A percentile compares a stretch with the other conserved stretches of the same genome.
phyloP scores from a whole-genome alignment of 2,329 filamentous ascomycete species.

The Clarireedia monteithiana region DNA sequence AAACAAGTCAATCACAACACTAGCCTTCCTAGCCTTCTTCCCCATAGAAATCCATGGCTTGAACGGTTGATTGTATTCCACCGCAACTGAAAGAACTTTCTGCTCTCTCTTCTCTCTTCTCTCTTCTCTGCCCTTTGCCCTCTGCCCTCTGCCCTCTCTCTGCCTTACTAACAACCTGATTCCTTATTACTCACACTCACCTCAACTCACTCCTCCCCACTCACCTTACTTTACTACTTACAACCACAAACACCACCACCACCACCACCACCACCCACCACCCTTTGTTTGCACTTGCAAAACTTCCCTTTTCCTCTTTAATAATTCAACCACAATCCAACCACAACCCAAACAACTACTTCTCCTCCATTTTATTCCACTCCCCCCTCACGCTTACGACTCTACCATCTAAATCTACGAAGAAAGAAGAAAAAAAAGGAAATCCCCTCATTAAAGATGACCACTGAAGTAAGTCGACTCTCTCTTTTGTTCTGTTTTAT shows the following conservation, averaged over 20 bases:
- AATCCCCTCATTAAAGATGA: constrained; percentile 21
- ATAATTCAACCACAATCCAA: neutral
- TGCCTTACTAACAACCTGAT: too few relatives aligned
- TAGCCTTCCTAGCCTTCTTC: neutral
- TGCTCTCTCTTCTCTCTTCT: neutral
- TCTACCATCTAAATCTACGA: neutral
- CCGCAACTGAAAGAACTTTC: neutral
- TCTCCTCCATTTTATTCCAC: neutral
- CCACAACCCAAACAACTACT: neutral
- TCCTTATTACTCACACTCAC: too few relatives aligned
- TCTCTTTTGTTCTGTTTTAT: constrained; percentile 8
- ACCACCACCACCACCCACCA: neutral
- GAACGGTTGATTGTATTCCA: neutral
- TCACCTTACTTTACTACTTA: neutral
- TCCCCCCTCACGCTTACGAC: constrained; percentile 9
- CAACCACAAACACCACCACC: neutral
- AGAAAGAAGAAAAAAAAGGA: neutral
- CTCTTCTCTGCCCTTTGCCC: neutral
- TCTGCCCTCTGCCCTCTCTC: neutral
- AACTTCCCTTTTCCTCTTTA: constrained; percentile 17
- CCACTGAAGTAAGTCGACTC: constrained; percentile 30
- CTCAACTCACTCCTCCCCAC: too few relatives aligned
- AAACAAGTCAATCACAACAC: neutral
- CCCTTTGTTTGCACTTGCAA: constrained; percentile 14
- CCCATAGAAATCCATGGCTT: neutral